Evolutionary conservation across 495 filamentous ascomycete species (phyloP), one percentile per base, ranked within the genome.

Genomic region (Talaromyces borbonicus): DNA sequence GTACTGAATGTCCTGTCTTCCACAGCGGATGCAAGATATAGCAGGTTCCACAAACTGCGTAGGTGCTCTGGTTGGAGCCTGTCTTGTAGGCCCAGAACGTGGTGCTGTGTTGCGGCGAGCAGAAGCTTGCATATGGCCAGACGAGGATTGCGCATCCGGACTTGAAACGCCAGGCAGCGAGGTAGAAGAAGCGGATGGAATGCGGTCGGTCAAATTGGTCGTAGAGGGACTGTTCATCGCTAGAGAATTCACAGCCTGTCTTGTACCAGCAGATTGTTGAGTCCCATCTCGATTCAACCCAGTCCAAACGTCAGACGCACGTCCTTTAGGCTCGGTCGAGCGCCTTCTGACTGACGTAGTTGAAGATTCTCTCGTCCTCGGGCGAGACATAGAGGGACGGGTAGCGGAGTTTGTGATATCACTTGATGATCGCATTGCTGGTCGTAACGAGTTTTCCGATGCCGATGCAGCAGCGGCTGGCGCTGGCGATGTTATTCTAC

Each of bases 21-120:
- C 59, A 57, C 89, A 95, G 23, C 75, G 61, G 20, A 78, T 72
- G 56, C 89, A 95, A 23, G 69, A 71, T 44, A 94, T 74, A 0
- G 74, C 74, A 2, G 89, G 87, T 51, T 92, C 87, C 3, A 65
- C 48, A 53, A 76, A 89, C 1, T 73, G 68, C 9, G 68, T 56
- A 11, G 68, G 60, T 31, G 55, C 48, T 0, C 56, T 38, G 14
- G 64, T 42, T 4, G 51, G 48, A 29, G 54, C 60, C 14, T 65
- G 58, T 40, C 63, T 54, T 5, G 69, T 59, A 4, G 61, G 64
- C 20, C 60, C 59, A 24, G 67, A 55, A 44, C 63, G 55, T 12
- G 61, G 54, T 24, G 47, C 9, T 5, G 38, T 38, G 26, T 27
- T 42, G 15, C 44, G 31, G 19, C 37, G 38, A 47, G 43, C 15